phyloP scores from a whole-genome alignment of 495 filamentous ascomycete genomes.

The Penicillium herquei region DNA sequence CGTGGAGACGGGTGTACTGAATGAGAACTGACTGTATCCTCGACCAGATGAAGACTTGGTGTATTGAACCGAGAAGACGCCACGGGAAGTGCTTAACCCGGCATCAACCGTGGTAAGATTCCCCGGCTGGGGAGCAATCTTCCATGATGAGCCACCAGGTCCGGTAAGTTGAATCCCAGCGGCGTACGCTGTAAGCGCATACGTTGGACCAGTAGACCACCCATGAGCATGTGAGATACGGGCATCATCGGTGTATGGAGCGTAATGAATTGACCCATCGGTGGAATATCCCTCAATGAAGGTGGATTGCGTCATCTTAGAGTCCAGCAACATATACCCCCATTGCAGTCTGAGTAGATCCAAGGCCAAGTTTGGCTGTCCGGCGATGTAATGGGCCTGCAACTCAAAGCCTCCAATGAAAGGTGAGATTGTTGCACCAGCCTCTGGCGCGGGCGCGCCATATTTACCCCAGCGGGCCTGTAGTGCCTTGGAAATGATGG shows the following conservation, averaged over 20 bases:
- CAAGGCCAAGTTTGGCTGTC: conserved; percentile 40
- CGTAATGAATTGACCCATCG: conserved; percentile 55
- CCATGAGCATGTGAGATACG: conserved; percentile 58
- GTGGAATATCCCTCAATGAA: conserved; percentile 59
- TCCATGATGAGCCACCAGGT: conserved; percentile 46
- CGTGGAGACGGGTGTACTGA: conserved; percentile 14
- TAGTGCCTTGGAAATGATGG: conserved; percentile 40
- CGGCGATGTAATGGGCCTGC: conserved; percentile 50
- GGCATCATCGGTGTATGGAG: conserved; percentile 51
- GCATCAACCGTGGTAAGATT: conserved; percentile 48
- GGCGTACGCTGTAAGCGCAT: conserved; percentile 45
- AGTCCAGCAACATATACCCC: conserved; percentile 59
- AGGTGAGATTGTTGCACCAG: conserved; percentile 53
- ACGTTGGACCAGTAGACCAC: conserved; percentile 58
- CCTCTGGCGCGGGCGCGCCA: conserved; percentile 57
- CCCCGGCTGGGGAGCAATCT: conserved; percentile 45
- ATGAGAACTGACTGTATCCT: conserved; percentile 10
- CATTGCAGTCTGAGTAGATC: conserved; percentile 54
- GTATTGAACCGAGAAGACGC: conserved; percentile 1
- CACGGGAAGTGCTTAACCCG: conserved; percentile 41
- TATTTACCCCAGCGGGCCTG: conserved; percentile 49
- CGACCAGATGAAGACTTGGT: background rate
- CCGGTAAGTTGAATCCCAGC: conserved; percentile 48
- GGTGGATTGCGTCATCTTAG: conserved; percentile 58
- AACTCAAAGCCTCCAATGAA: conserved; percentile 59